These are phyloP conservation scores for Fomitopsis palustris DNA, from an alignment of 1,284 basidiomycete genomes.

Conservation along the genomic window DNA sequence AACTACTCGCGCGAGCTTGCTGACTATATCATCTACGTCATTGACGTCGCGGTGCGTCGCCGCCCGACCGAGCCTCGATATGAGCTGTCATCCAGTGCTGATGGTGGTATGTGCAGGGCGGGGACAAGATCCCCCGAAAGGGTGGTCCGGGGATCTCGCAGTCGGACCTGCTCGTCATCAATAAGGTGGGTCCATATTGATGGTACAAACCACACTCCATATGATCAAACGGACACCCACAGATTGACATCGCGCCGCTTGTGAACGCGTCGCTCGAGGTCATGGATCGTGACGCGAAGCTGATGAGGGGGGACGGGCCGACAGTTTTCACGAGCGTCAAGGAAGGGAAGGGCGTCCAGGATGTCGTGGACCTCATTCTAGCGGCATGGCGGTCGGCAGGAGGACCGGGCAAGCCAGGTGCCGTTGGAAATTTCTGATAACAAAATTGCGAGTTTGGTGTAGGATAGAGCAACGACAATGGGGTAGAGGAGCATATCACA, in stretches of 20 bases:
- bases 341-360: constrained; percentile 77
- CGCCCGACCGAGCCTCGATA: neutral
- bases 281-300: constrained; percentile 90
- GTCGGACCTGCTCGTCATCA: constrained; percentile 92
- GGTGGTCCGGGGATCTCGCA: constrained; percentile 97
- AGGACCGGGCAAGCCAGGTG: constrained; percentile 55
- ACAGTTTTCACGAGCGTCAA: constrained; percentile 91
- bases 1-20: constrained; percentile 96
- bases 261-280: constrained; percentile 93
- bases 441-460: no score
- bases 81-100: neutral
- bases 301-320: constrained; percentile 93
- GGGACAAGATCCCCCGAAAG: constrained; percentile 98
- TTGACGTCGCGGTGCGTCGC: constrained; percentile 65
- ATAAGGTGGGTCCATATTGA: constrained; percentile 62
- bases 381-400: constrained; percentile 84
- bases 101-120: constrained; percentile 52
- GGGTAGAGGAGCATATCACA: no score
- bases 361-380: constrained; percentile 80
- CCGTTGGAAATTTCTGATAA: constrained; percentile 32
- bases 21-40: constrained; percentile 96
- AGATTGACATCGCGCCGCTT: constrained; percentile 92
- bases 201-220: no score
- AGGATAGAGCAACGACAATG: neutral
- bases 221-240: neutral